Evolutionary conservation across 176 grass and related monocot genomes (phyloP).

Genomic region (Raddia guianensis): DNA sequence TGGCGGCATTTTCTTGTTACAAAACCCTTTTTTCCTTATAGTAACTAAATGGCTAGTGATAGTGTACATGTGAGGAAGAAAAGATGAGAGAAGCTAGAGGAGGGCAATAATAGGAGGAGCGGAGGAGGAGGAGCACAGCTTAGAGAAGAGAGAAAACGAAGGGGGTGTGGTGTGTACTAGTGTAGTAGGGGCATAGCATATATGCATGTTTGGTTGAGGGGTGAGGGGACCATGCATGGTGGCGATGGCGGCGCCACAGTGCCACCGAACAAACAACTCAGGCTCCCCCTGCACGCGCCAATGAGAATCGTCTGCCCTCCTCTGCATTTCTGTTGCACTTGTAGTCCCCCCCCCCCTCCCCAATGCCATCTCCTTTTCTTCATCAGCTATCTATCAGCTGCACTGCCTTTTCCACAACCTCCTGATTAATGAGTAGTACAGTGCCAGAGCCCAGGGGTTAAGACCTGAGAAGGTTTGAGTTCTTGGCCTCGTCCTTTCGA

Average conservation of each 20-base stretch:
- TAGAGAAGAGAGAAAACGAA: background rate
- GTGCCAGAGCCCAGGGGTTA: no score
- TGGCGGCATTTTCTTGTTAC: no score
- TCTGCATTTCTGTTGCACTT: background rate
- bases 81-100: background rate
- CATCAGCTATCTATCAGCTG: background rate
- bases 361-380: background rate
- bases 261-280: constrained; percentile 64
- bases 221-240: constrained; percentile 45
- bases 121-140: background rate
- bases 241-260: constrained; percentile 50
- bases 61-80: background rate
- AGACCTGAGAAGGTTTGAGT: no score
- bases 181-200: background rate
- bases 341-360: background rate
- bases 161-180: background rate
- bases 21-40: no score
- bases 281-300: constrained; percentile 38
- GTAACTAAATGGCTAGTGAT: no score
- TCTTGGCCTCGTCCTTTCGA: no score
- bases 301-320: background rate
- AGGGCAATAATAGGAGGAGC: background rate
- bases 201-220: constrained; percentile 19
- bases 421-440: background rate
- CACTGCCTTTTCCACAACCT: background rate